Evolutionary conservation across 2,329 filamentous ascomycete species (phyloP).

Genomic region (Nothopassalora personata): DNA sequence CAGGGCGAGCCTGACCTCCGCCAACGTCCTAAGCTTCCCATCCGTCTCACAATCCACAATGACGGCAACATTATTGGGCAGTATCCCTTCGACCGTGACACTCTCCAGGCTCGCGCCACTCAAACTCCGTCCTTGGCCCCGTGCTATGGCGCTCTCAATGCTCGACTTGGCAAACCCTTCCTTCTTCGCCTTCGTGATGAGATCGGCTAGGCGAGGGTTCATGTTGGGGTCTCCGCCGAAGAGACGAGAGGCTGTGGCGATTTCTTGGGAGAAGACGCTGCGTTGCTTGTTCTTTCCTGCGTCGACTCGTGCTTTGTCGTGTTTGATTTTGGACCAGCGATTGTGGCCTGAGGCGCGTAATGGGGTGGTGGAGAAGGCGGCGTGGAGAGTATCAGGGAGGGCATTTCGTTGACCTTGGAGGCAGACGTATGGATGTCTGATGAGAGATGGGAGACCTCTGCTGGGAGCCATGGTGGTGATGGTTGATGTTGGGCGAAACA

Average conservation of each 20-base stretch:
- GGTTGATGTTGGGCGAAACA: background rate
- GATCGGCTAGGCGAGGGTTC: constrained; percentile 70
- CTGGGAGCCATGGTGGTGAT: constrained; percentile 28
- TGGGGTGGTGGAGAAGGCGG: constrained; percentile 22
- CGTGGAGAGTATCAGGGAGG: too few species aligned
- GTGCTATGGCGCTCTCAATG: constrained; percentile 80
- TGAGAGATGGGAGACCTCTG: constrained; percentile 22
- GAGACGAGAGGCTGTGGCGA: constrained; percentile 72
- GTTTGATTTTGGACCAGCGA: constrained; percentile 93
- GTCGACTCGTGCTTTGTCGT: constrained; percentile 87
- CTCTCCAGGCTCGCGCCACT: constrained; percentile 71
- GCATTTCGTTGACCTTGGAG: constrained; percentile 6
- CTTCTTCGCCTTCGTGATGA: constrained; percentile 75
- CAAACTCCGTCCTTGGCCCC: constrained; percentile 77
- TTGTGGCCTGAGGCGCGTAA: constrained; percentile 63
- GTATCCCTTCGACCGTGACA: constrained; percentile 72
- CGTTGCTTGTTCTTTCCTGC: constrained; percentile 69
- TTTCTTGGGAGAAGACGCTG: constrained; percentile 62
- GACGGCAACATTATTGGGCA: constrained; percentile 67
- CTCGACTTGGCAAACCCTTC: constrained; percentile 75
- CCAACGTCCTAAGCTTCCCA: constrained; percentile 65
- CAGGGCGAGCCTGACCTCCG: constrained; percentile 65
- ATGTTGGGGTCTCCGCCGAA: constrained; percentile 66
- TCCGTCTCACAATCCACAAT: constrained; percentile 85
- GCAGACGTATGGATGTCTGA: constrained; percentile 2